Evolutionary conservation across 768 basidiomycete genomes (phyloP), one percentile per base, ranked within the genome.

Genomic region (Pisolithus albus): DNA sequence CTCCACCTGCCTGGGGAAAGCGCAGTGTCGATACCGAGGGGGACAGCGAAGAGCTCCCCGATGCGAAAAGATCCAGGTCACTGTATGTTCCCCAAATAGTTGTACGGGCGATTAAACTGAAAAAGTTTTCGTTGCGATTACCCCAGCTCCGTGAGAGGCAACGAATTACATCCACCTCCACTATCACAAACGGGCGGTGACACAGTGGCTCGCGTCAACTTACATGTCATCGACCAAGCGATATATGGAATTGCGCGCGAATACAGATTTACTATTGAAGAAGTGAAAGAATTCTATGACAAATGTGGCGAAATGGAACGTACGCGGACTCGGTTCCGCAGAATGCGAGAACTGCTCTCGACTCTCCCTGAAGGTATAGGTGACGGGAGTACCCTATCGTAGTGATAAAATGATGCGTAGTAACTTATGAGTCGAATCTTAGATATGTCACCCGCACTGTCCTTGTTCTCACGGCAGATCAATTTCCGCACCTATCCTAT

Each of bases 211-310:
- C 54, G 44, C 45, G 26, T 51, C 26, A 50, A 54, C 39, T 64
- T 86, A 43, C 84, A 87, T 62, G 78, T 85, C 42, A 75, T 88
- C 26, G 85, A 88, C 56, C 79, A 80, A 59, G 75, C 71, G 10
- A 76, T 91, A 37, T 66, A 68, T 28, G 79, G 83, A 28, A 88
- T 91, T 57, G 86, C 88, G 7, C 71, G 65, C 34, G 80, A 86
- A 36, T 85, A 73, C 59, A 74, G 82, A 46, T 91, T 91, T 63
- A 86, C 86, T 1, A 63, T 80, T 1, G 82, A 83, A 55, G 88
- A 91, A 66, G 87, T 91, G 13, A 78, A 84, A 60, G 86, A 84
- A 60, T 87, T 80, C 62, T 88, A 88, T 54, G 83, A 88, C 60
- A 79, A 75, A 54, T 84, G 77, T 52, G 83, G 84, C 13, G 86